phyloP scores from a whole-genome alignment of 352 stramenopile species.

The Globisporangium paroecandrum region DNA sequence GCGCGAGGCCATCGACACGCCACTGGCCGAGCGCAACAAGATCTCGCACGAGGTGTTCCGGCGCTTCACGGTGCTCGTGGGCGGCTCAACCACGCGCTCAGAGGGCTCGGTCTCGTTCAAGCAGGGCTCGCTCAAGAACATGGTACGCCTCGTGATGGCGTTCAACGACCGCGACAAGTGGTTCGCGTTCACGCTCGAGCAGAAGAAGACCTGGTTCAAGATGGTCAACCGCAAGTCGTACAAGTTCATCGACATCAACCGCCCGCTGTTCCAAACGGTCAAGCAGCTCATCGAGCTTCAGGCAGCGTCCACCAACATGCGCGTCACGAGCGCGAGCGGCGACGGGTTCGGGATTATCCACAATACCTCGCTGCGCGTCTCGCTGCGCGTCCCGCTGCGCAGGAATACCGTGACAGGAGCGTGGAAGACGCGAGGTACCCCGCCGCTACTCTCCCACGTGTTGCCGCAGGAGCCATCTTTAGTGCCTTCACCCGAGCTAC shows the following conservation, averaged over 20 bases:
- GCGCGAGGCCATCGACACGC: constrained; percentile 15
- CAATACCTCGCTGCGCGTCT: background rate
- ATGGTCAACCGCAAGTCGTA: constrained; percentile 21
- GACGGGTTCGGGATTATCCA: background rate
- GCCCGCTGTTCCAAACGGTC: constrained; percentile 7
- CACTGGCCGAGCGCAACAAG: constrained; percentile 17
- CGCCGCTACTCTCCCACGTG: background rate
- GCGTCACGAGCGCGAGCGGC: constrained; percentile 7
- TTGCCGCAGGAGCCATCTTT: background rate
- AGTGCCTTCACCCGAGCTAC: background rate
- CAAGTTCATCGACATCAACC: constrained; percentile 18
- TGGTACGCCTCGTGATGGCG: constrained; percentile 15
- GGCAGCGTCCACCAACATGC: constrained; percentile 12
- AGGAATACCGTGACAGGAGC: background rate
- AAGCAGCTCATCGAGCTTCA: constrained; percentile 13
- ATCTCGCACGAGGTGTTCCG: constrained; percentile 15
- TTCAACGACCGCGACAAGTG: constrained; percentile 17
- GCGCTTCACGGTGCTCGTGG: constrained; percentile 15
- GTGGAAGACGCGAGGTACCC: constrained; percentile 2
- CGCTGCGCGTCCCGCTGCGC: background rate
- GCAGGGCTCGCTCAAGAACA: constrained; percentile 19
- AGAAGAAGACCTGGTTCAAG: constrained; percentile 21
- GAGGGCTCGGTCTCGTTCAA: constrained; percentile 18
- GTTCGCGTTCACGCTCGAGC: constrained; percentile 16
- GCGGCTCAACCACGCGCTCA: constrained; percentile 6